Evolutionary conservation across 2,329 filamentous ascomycete species (phyloP).

Genomic region (Keithomyces neogunnii): DNA sequence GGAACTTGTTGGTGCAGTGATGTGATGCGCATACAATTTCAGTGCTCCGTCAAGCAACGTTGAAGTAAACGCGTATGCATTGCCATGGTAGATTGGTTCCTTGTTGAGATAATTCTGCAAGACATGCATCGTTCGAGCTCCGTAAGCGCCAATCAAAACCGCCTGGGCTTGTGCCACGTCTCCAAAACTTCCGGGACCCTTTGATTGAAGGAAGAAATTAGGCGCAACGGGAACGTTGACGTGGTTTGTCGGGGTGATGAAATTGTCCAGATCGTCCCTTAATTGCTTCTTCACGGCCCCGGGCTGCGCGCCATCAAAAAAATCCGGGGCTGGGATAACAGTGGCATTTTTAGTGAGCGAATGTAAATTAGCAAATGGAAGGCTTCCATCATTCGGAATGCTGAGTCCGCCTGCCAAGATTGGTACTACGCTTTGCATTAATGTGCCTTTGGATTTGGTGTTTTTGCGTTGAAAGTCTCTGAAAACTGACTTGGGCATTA

Average conservation of each 20-base stretch:
- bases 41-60: slow-evolving; percentile 28
- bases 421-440: not conserved
- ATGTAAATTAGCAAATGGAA: slow-evolving; percentile 18
- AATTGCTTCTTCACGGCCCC: slow-evolving; percentile 4
- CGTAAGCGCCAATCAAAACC: slow-evolving; percentile 24
- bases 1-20: slow-evolving; percentile 7
- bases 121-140: slow-evolving; percentile 24
- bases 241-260: slow-evolving; percentile 24
- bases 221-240: slow-evolving; percentile 21
- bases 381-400: slow-evolving; percentile 2
- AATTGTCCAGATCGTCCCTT: slow-evolving; percentile 14
- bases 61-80: slow-evolving; percentile 24
- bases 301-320: not conserved
- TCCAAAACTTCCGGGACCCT: slow-evolving; percentile 21
- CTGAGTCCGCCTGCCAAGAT: slow-evolving; percentile 15
- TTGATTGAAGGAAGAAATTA: slow-evolving; percentile 30
- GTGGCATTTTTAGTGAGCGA: slow-evolving; percentile 22
- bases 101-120: slow-evolving; percentile 22
- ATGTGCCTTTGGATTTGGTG: not conserved
- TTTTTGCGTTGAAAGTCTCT: not conserved
- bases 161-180: slow-evolving; percentile 22
- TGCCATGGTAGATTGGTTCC: slow-evolving; percentile 24
- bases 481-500: not conserved
- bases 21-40: slow-evolving; percentile 23
- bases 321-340: slow-evolving; percentile 14